Evolutionary conservation across 208 protist genomes (phyloP).

Genomic region (Naegleria lovaniensis): DNA sequence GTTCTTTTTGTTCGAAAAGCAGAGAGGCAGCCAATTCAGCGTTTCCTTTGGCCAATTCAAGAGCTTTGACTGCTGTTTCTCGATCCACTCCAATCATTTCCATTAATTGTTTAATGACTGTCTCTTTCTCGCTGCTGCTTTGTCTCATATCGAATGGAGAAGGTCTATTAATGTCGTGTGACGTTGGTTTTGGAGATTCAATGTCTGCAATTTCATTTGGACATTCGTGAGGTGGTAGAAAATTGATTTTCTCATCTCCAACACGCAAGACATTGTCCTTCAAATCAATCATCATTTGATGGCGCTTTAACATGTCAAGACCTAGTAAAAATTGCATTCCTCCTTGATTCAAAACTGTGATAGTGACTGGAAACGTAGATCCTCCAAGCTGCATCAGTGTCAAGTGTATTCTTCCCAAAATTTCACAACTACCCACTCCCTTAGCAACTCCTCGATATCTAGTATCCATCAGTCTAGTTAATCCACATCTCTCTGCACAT

Average conservation of each 20-base stretch:
- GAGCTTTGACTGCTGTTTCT: background rate
- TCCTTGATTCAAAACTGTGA: conserved; percentile 69
- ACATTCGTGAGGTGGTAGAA: conserved; percentile 57
- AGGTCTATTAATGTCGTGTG: background rate
- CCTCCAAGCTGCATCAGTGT: conserved; percentile 63
- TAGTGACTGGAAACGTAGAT: conserved; percentile 64
- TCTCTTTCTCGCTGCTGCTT: background rate
- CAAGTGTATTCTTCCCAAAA: conserved; percentile 84
- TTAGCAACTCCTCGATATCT: conserved; percentile 67
- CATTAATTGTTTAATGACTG: background rate
- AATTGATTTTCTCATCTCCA: conserved; percentile 47
- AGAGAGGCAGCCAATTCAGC: background rate
- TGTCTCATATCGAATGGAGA: background rate
- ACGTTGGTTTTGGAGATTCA: background rate
- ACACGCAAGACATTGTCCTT: conserved; percentile 52
- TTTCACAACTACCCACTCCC: conserved; percentile 75
- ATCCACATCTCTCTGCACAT: conserved; percentile 69
- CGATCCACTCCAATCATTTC: background rate
- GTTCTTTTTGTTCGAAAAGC: background rate
- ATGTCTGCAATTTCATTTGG: conserved; percentile 29
- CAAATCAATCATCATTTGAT: conserved; percentile 67
- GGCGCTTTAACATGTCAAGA: conserved; percentile 81
- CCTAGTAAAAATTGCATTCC: conserved; percentile 82
- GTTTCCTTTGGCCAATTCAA: background rate
- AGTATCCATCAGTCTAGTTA: conserved; percentile 75